These are phyloP conservation scores for Teratosphaeria destructans DNA, from an alignment of 2,329 filamentous ascomycete species.

Conservation along the genomic window DNA sequence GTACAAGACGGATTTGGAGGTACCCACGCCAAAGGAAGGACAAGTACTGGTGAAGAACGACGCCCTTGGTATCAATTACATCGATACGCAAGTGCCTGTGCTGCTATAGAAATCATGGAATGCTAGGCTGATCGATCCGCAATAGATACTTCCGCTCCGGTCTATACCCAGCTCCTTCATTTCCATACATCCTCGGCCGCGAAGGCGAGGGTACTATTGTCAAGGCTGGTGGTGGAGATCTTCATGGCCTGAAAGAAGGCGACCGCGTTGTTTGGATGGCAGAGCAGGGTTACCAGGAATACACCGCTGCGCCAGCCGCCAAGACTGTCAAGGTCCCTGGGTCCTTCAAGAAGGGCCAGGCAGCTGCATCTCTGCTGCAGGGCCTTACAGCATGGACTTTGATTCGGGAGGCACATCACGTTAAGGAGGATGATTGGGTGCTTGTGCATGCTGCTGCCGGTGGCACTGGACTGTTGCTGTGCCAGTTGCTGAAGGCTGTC, in stretches of 20 bases:
- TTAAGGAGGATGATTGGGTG: conserved; percentile 68
- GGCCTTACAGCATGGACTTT: conserved; percentile 75
- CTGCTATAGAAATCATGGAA: background rate
- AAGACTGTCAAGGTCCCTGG: conserved; percentile 55
- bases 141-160: conserved; percentile 70
- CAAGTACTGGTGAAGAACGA: conserved; percentile 74
- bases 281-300: conserved; percentile 48
- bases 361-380: conserved; percentile 63
- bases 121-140: background rate
- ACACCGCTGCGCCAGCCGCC: conserved; percentile 43
- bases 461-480: conserved; percentile 65
- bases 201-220: conserved; percentile 67
- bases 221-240: conserved; percentile 44
- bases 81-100: conserved; percentile 54
- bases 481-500: conserved; percentile 60
- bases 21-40: conserved; percentile 57
- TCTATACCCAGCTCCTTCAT: conserved; percentile 58
- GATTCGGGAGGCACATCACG: conserved; percentile 59
- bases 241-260: conserved; percentile 49
- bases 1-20: conserved; percentile 58
- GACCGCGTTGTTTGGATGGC: conserved; percentile 63
- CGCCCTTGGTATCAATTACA: conserved; percentile 74
- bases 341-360: conserved; percentile 49
- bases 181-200: conserved; percentile 68
- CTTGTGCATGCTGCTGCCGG: conserved; percentile 80